Base-by-base conservation (phyloP, 768 basidiomycete genomes). In the Hemileccinum impolitum region DNA sequence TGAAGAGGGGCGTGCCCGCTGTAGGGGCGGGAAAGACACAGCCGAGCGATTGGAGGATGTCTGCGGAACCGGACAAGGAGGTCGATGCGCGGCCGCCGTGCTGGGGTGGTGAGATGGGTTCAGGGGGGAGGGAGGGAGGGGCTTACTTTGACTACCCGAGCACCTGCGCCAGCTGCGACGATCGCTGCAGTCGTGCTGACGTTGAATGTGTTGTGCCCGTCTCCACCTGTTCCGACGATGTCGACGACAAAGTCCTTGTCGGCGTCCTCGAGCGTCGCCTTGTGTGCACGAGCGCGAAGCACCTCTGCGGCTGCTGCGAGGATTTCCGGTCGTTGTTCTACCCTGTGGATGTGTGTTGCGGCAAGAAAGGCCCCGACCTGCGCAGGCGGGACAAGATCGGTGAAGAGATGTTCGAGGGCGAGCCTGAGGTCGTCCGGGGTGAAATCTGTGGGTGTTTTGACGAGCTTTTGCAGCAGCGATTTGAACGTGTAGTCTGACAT, bases 161-260 rank as follows among this genome's bases (percentile, higher is more conserved):
- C 90, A 6, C 95, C 95, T 7, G 94, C 90, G 13, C 94, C 95
- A 19, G 94, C 93, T 25, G 94, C 95, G 17, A 97, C 90, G 52
- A 99, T 79, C 1, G 81, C 94, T 3, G 95, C 94, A 2, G 91
- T 86, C 1, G 95, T 97, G 64, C 92, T 94, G 45, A 97, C 94
- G 64, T 98, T 97, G 78, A 94, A 97, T 0, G 94, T 85, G 61
- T 97, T 90, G 68, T 94, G 83, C 0, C 94, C 94, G 68, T 97
- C 96, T 7, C 96, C 95, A 11, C 95, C 66, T 0, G 67, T 68
- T 3, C 67, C 67, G 34, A 70, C 67, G 41, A 68, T 65, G 50
- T 68, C 67, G 6, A 79, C 86, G 13, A 90, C 79, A 47, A 90
- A 90, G 65, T 94, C 90, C 6, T 73, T 67, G 37, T 84, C 78